Evolutionary conservation across 305 asterid species (phyloP).

Genomic region (Lippia alba): DNA sequence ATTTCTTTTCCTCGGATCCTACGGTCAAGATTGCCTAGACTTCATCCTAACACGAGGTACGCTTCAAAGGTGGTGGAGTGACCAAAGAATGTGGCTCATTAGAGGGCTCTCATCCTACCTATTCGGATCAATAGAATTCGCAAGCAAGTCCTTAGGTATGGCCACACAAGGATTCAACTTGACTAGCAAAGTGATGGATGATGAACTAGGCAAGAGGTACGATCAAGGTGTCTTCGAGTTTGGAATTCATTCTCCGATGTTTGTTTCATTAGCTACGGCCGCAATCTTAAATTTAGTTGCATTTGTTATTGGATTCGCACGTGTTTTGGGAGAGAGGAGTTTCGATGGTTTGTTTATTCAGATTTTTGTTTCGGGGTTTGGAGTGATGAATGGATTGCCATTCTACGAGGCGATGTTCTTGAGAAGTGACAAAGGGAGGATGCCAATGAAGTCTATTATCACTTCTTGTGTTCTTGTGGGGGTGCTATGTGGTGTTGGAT

Average conservation of each 20-base stretch:
- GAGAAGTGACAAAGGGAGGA: slow-evolving; percentile 71
- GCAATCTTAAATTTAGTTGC: slow-evolving; percentile 58
- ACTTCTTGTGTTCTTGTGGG: slow-evolving; percentile 46
- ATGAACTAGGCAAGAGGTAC: slow-evolving; percentile 64
- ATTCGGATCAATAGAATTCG: slow-evolving; percentile 56
- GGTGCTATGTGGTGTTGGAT: slow-evolving; percentile 33
- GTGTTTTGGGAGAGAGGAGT: slow-evolving; percentile 34
- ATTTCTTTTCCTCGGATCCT: slow-evolving; percentile 70
- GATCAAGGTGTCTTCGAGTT: slow-evolving; percentile 69
- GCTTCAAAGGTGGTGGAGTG: slow-evolving; percentile 79
- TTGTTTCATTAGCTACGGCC: slow-evolving; percentile 51
- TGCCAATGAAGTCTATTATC: slow-evolving; percentile 57
- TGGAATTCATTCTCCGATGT: slow-evolving; percentile 68
- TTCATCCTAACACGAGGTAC: slow-evolving; percentile 58
- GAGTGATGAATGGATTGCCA: slow-evolving; percentile 64
- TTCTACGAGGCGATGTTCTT: slow-evolving; percentile 63
- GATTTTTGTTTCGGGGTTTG: slow-evolving; percentile 60
- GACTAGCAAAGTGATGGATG: slow-evolving; percentile 85
- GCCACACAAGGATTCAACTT: slow-evolving; percentile 68
- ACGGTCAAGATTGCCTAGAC: slow-evolving; percentile 66
- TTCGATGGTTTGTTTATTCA: slow-evolving; percentile 50
- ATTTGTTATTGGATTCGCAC: slow-evolving; percentile 37
- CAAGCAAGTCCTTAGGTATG: slow-evolving; percentile 57
- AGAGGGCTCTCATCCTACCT: slow-evolving; percentile 46
- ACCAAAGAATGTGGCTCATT: slow-evolving; percentile 81